These are phyloP conservation scores for Pythium biforme DNA, from an alignment of 352 stramenopile species.

Conservation along the genomic window DNA sequence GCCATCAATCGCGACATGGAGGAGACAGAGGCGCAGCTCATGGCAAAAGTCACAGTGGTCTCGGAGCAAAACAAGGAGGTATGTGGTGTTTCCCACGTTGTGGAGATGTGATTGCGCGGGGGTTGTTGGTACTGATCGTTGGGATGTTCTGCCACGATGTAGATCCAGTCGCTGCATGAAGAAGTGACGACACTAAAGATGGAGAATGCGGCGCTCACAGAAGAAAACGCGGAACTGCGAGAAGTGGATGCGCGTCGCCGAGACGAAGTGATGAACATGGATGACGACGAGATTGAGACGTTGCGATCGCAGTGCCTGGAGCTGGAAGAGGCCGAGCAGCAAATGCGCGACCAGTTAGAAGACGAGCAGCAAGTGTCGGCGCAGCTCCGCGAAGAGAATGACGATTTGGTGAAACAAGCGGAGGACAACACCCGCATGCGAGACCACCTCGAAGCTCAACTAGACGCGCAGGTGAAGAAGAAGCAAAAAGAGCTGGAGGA, in stretches of 20 bases:
- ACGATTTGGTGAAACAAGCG: conserved; percentile 35
- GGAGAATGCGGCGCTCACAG: conserved; percentile 40
- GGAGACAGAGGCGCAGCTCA: conserved; percentile 79
- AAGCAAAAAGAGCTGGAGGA: conserved; percentile 58
- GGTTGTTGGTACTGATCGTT: no score
- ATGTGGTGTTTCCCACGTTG: not conserved
- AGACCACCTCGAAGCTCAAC: conserved; percentile 13
- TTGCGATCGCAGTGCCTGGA: conserved; percentile 53
- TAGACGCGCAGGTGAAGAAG: conserved; percentile 38
- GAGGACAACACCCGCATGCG: conserved; percentile 18
- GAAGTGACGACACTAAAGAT: conserved; percentile 43
- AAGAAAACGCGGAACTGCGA: conserved; percentile 49
- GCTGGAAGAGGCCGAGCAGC: conserved; percentile 48
- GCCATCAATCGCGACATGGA: conserved; percentile 75
- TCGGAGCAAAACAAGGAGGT: conserved; percentile 56
- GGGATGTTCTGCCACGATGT: not conserved
- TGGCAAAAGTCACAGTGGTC: conserved; percentile 72
- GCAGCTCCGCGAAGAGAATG: conserved; percentile 47
- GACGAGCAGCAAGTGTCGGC: conserved; percentile 39
- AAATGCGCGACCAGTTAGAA: conserved; percentile 40
- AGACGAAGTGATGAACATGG: conserved; percentile 5
- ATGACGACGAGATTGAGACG: conserved; percentile 40
- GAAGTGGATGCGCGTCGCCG: not conserved
- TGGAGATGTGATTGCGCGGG: conserved; percentile 5
- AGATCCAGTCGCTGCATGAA: conserved; percentile 57